A percentile compares a stretch with the other conserved stretches of the same genome.
Evolutionary conservation across 2,329 filamentous ascomycete genomes (phyloP).

Genomic region (Chaetomium globosum): DNA sequence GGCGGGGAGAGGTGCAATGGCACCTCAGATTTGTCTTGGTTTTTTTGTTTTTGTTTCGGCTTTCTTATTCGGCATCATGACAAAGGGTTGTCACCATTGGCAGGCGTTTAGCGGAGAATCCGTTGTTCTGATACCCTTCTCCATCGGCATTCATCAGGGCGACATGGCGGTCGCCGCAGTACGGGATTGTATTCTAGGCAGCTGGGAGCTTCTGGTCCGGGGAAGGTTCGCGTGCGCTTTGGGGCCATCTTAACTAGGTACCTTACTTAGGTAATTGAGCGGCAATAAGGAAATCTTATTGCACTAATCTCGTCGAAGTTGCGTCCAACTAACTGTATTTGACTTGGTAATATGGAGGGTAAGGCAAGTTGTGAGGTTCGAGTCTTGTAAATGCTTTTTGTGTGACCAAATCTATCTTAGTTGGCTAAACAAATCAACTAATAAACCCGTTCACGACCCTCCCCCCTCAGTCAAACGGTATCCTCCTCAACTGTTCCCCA

Average conservation of each 20-base stretch:
- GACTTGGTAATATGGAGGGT: too few species aligned
- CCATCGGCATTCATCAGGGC: constrained; percentile 31
- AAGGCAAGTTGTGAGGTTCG: too few species aligned
- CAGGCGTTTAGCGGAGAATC: constrained; percentile 35
- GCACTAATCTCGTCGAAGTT: too few species aligned
- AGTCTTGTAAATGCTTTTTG: too few species aligned
- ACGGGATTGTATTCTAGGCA: constrained; percentile 21
- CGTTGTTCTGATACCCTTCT: constrained; percentile 36
- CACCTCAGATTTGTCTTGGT: constrained; percentile 20
- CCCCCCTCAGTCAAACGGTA: constrained; percentile 72
- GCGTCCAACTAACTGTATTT: too few species aligned
- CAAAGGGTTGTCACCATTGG: constrained; percentile 31
- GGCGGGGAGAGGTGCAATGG: constrained; percentile 16
- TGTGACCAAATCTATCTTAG: too few species aligned
- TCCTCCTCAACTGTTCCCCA: constrained; percentile 65
- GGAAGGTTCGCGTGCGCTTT: constrained; percentile 12
- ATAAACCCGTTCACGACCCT: too few species aligned
- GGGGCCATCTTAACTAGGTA: constrained; percentile 13
- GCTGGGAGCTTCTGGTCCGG: constrained; percentile 13
- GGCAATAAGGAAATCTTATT: constrained; percentile 8
- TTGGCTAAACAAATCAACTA: too few species aligned
- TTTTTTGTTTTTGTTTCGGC: constrained; percentile 14
- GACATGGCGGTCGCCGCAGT: constrained; percentile 22
- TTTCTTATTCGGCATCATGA: constrained; percentile 25
- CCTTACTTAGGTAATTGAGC: constrained; percentile 20